Base-by-base conservation (phyloP, 371 early-diverging fungal genomes). In the Capniomyces stellatus region DNA sequence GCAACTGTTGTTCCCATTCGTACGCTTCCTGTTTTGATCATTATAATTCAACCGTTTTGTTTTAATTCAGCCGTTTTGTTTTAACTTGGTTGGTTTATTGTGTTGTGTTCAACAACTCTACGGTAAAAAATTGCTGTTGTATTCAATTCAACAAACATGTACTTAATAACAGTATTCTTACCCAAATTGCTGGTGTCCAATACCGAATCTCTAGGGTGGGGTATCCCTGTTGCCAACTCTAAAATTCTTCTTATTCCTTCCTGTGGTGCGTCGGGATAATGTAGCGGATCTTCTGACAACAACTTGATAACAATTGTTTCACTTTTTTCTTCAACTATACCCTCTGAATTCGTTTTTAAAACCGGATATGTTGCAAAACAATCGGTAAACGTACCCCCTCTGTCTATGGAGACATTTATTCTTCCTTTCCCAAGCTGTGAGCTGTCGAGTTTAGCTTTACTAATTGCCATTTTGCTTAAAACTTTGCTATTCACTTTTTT, bases 1-100 rank as follows among this genome's bases (percentile, higher is more conserved):
- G 97, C 97, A 0, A 97, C 95, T 0, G 95, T 97, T 0, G 93
- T 94, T 29, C 92, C 92, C 91, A 93, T 92, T 28, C 93, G 82
- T 27, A 96, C 83, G 43, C 83, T 77, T 49, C 83, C 84, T 54
- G 31, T 22, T n/a, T 44, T 48, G 21, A 10, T 39, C 28, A 15
- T 29, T 30, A 25, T 23, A 27, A n/a, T 42, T 22, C 18, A 29
- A 19, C 44, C 41, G 13, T 3, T 18, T 58, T n/a, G 23, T 51
- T 25, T 43, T 4, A 49, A 29, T 42, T 24, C 3, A 27, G 24
- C 4, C 84, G 82, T n/a, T n/a, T n/a, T n/a, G n/a, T n/a, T n/a
- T n/a, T n/a, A n/a, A n/a, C n/a, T n/a, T n/a, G n/a, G n/a, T n/a
- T n/a, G n/a, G n/a, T n/a, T n/a, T n/a, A n/a, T n/a, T n/a, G n/a